phyloP scores from a whole-genome alignment of 345 rosid genomes.

The Brassica incana region DNA sequence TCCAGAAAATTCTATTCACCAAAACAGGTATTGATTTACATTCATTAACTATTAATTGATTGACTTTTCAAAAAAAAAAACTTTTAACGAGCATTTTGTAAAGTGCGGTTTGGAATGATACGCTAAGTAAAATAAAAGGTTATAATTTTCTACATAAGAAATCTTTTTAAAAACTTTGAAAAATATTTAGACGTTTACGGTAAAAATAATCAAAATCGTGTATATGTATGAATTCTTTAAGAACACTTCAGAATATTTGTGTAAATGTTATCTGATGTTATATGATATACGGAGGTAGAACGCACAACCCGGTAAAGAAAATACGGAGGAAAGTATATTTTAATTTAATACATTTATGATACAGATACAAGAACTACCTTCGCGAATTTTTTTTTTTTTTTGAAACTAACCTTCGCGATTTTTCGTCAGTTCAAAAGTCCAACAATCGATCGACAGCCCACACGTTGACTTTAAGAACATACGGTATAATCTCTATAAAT shows the following conservation, averaged over 20 bases:
- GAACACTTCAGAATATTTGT: no score
- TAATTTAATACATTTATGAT: neutral
- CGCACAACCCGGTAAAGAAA: no score
- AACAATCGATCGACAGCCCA: neutral
- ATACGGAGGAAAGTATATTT: neutral
- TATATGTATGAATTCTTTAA: neutral
- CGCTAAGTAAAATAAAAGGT: no score
- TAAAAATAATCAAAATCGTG: neutral
- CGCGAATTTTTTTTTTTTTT: no score
- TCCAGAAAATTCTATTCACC: slow-evolving; percentile 53
- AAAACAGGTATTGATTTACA: slow-evolving; percentile 32
- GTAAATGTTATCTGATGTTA: neutral
- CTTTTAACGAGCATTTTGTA: no score
- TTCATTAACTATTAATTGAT: no score
- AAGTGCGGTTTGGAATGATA: neutral
- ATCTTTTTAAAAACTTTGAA: no score
- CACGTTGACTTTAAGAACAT: neutral
- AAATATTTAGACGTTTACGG: no score
- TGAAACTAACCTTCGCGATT: neutral
- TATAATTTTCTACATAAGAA: no score
- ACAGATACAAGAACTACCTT: neutral
- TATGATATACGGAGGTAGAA: no score
- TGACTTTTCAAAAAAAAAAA: no score
- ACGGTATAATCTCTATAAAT: no score
- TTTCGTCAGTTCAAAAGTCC: neutral